Conservation (phyloP, 805 yeast genomes). For the Hemisphaericaspora nanyangensis region DNA sequence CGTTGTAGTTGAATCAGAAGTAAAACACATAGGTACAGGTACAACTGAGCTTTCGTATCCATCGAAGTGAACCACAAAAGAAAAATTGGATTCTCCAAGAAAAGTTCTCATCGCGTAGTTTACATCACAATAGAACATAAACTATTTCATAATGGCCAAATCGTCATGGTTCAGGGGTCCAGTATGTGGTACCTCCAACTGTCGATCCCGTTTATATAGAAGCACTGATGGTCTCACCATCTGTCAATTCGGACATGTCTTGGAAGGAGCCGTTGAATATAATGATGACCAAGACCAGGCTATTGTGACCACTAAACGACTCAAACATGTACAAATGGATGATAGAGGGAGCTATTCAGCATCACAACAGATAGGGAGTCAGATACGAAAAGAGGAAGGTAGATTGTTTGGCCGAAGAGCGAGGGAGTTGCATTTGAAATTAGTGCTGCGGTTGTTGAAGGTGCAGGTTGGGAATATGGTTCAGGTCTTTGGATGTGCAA, state of each 20-base stretch:
- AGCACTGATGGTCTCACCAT: conserved; percentile 72
- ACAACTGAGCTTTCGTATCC: too few relatives aligned
- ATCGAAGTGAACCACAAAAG: too few relatives aligned
- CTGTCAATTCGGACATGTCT: conserved; percentile 89
- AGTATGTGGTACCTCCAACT: conserved; percentile 85
- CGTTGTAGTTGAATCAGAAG: too few relatives aligned
- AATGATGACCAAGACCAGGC: conserved; percentile 78
- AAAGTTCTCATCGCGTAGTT: too few relatives aligned
- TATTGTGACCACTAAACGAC: conserved; percentile 48
- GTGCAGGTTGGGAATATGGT: conserved; percentile 33
- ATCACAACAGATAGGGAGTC: conserved; percentile 9
- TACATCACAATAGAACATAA: too few relatives aligned
- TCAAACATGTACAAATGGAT: conserved; percentile 18
- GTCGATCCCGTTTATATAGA: conserved; percentile 74
- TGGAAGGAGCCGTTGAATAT: conserved; percentile 72
- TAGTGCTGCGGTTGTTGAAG: conserved; percentile 50
- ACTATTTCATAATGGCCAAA: conserved; percentile 2
- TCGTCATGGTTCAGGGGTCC: conserved; percentile 62
- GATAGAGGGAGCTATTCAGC: conserved; percentile 22
- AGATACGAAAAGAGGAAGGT: conserved; percentile 14
- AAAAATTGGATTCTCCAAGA: too few relatives aligned
- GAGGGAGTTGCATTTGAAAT: conserved; percentile 36
- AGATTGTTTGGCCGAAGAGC: conserved; percentile 49
- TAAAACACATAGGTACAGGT: too few relatives aligned
- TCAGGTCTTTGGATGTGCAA: conserved; percentile 10